Evolutionary conservation across 352 stramenopile species (phyloP), one percentile per base, ranked within the genome.

Genomic region (Phytophthora cajani): DNA sequence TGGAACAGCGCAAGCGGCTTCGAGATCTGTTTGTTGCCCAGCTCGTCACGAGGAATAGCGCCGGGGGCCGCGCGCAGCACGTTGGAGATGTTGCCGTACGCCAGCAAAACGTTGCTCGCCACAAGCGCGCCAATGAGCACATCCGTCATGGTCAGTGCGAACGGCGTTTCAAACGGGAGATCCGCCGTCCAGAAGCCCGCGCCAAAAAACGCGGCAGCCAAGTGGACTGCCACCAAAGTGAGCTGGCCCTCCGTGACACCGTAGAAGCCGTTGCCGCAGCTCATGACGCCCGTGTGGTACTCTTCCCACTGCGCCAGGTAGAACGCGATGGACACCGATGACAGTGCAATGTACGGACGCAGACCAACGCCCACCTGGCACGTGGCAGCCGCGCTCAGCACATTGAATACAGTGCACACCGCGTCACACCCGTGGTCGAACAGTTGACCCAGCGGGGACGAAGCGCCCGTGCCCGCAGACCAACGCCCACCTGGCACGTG

Each of bases 401-500:
- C 84, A 69, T 92, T 96, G 33, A 96, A 87, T 17, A 94, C 66
- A 36, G 89, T 91, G 76, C 86, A 93, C 12, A 95, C 59, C n/a
- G 89, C 89, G 58, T 96, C 89, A 61, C 89, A 96, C 52, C 89
- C 98, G 85, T 99, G 98, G 81, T 99, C 98, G 75, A 99, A 99
- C 44, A 99, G 81, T 74, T 99, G 90, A 3, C 98, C 98, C 27
- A 99, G 79, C 8, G 98, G 96, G 46, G 95, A 99, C 10, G 89
- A 98, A 16, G 87, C 93, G 51, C 83, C 81, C 17, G 98, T 99
- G 68, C 94, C n/a, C n/a, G n/a, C n/a, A n/a, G n/a, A n/a, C n/a
- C n/a, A n/a, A n/a, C 63, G 46, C 87, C 89, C 16, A 80, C 62
- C 58, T 90, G 81, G 44, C 83, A 81, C 10, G 87, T 92, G 11